These are phyloP conservation scores for Rhizoclosmatium hyalinum DNA, from an alignment of 371 early-diverging fungal species.

Conservation along the genomic window DNA sequence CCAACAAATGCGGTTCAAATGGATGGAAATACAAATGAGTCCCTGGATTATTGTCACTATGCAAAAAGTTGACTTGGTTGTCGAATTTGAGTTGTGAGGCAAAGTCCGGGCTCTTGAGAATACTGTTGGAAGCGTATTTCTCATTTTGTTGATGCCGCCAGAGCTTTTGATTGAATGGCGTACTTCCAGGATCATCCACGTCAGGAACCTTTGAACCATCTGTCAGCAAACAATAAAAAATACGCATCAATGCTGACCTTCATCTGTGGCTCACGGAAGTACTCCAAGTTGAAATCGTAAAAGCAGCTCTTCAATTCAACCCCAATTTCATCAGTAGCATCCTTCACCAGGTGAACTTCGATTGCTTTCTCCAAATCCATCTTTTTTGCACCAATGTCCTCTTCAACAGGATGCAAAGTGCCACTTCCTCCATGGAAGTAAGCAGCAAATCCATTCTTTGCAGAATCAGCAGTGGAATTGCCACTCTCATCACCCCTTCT, in stretches of 20 bases:
- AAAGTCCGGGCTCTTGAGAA: conserved; percentile 3
- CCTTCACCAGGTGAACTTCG: neutral
- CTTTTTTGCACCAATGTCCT: neutral
- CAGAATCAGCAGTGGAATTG: neutral
- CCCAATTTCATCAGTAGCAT: conserved; percentile 1
- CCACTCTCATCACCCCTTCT: neutral
- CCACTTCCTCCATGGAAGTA: neutral
- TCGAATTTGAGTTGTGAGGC: conserved; percentile 37
- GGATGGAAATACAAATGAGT: conserved; percentile 66
- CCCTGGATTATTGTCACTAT: conserved; percentile 37
- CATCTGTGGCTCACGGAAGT: conserved; percentile 91
- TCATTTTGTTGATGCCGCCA: conserved; percentile 82
- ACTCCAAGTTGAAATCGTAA: conserved; percentile 86
- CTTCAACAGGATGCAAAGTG: too few relatives aligned
- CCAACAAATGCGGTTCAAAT: conserved; percentile 78
- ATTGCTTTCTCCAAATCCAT: conserved; percentile 3
- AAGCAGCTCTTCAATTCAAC: conserved; percentile 49
- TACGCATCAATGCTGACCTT: conserved; percentile 48
- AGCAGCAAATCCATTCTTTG: neutral
- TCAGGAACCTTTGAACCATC: conserved; percentile 67
- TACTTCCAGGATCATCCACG: conserved; percentile 83
- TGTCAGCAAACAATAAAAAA: neutral
- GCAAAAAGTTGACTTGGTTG: conserved; percentile 36
- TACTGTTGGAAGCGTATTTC: conserved; percentile 67
- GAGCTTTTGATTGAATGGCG: conserved; percentile 75